Evolutionary conservation across 1,284 basidiomycete species (phyloP).

Genomic region (Amylostereum areolatum): DNA sequence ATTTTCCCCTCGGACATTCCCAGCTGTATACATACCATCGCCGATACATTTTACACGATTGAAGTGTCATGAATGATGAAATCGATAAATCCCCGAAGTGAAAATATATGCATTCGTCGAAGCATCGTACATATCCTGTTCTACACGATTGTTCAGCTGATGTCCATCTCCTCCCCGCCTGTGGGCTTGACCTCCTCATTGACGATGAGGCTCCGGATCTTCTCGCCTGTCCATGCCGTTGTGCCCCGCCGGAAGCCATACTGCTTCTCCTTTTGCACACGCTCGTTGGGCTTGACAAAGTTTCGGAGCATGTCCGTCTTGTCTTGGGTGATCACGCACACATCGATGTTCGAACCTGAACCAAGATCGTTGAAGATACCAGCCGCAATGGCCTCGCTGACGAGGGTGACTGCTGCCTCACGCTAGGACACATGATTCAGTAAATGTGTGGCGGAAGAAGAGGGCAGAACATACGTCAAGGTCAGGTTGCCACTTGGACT

Average conservation of each 20-base stretch:
- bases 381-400: slow-evolving; percentile 83
- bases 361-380: slow-evolving; percentile 99
- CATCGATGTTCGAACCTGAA: slow-evolving; percentile 96
- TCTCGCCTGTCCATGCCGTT: slow-evolving; percentile 83
- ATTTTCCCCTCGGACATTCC: too few species aligned
- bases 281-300: slow-evolving; percentile 88
- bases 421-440: slow-evolving; percentile 43
- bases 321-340: slow-evolving; percentile 85
- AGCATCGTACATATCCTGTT: slow-evolving; percentile 14
- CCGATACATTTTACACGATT: too few species aligned
- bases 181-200: slow-evolving; percentile 60
- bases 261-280: slow-evolving; percentile 75
- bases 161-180: slow-evolving; percentile 70
- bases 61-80: too few species aligned
- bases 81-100: too few species aligned
- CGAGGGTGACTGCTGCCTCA: slow-evolving; percentile 78
- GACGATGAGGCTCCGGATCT: slow-evolving; percentile 65
- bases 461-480: slow-evolving; percentile 56
- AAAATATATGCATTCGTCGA: slow-evolving; percentile 9
- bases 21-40: too few species aligned
- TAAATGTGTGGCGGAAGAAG: slow-evolving; percentile 1
- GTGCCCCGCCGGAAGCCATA: slow-evolving; percentile 86
- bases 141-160: slow-evolving; percentile 14
- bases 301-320: slow-evolving; percentile 88
- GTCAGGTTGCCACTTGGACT: slow-evolving; percentile 79